Conservation (phyloP, 176 grass and related monocot genomes). For the Oropetium thomaeum region DNA sequence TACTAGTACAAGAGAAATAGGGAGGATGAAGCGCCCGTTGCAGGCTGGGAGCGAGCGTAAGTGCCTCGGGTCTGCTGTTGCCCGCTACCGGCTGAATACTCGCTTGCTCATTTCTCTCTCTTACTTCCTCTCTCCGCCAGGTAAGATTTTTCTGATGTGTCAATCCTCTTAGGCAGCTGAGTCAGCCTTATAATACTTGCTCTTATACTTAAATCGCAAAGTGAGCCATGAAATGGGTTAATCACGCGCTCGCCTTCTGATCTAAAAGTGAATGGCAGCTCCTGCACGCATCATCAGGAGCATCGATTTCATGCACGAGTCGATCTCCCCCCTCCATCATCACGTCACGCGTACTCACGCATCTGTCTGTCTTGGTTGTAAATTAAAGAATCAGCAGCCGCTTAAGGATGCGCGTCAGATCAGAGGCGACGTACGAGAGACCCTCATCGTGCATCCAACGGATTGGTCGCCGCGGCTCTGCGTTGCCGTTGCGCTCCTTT, state of each 20-base stretch:
- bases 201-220: not conserved
- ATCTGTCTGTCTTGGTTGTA: slow-evolving; percentile 28
- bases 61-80: too few relatives aligned
- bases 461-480: not conserved
- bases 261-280: not conserved
- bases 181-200: too few relatives aligned
- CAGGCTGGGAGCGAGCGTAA: too few relatives aligned
- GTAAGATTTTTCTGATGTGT: too few relatives aligned
- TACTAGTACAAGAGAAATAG: too few relatives aligned
- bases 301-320: not conserved
- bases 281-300: too few relatives aligned
- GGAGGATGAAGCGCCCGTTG: too few relatives aligned
- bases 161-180: too few relatives aligned
- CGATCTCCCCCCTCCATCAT: not conserved
- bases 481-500: not conserved
- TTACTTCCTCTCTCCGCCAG: too few relatives aligned
- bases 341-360: not conserved
- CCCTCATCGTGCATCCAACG: not conserved
- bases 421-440: not conserved
- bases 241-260: not conserved
- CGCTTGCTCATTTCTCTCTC: too few relatives aligned
- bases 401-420: slow-evolving; percentile 30
- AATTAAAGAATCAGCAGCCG: too few relatives aligned
- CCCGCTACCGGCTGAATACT: too few relatives aligned
- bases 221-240: not conserved